Evolutionary conservation across 441 rosid genomes (phyloP).

Genomic region (Isatis lusitanica): DNA sequence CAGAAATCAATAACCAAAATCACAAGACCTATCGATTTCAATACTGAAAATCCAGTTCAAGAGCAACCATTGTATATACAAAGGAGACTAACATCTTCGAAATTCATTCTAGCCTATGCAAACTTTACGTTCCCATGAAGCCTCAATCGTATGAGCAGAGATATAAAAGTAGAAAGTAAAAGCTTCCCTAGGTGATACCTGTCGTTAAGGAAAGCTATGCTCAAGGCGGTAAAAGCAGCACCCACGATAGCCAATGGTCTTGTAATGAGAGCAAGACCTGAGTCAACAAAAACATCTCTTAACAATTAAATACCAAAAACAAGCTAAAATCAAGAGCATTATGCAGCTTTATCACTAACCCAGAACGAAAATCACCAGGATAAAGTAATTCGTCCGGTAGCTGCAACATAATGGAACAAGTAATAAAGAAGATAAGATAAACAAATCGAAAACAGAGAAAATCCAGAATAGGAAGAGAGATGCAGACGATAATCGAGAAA

Average conservation of each 20-base stretch:
- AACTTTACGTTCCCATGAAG: constrained; percentile 6
- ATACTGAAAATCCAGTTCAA: not conserved
- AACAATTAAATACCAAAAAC: not conserved
- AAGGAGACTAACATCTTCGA: not conserved
- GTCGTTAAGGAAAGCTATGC: constrained; percentile 48
- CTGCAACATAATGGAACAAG: constrained; percentile 27
- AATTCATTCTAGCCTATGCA: not conserved
- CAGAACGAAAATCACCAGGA: constrained; percentile 36
- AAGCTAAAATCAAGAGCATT: not conserved
- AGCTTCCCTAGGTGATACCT: constrained; percentile 25
- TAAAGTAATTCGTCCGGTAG: constrained; percentile 49
- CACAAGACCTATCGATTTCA: not conserved
- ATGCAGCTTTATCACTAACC: constrained; percentile 22
- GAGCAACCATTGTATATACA: not conserved
- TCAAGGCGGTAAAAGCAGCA: constrained; percentile 39
- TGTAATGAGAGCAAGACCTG: constrained; percentile 43
- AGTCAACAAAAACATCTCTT: not conserved
- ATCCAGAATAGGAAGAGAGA: not conserved
- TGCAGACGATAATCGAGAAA: not conserved
- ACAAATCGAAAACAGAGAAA: not conserved
- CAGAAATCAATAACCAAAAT: not conserved
- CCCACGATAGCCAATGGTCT: constrained; percentile 47
- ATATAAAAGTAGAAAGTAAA: constrained; percentile 13
- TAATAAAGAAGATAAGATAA: not conserved
- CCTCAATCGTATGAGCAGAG: constrained; percentile 15